Conservation (phyloP, 1,284 basidiomycete genomes). For the Trichosporon coremiiforme region DNA sequence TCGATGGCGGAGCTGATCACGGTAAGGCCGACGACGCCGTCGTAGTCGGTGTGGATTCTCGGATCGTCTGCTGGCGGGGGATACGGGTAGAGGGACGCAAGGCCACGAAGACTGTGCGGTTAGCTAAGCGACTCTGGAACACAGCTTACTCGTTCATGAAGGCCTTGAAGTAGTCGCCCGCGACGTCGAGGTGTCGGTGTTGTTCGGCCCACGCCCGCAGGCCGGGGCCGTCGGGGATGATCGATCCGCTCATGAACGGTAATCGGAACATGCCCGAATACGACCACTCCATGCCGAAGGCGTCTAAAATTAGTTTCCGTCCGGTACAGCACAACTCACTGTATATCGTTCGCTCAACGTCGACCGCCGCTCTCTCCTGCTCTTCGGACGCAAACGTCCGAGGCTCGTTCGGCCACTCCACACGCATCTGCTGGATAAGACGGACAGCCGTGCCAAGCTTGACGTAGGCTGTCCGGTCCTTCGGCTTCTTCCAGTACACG, state of each 20-base stretch:
- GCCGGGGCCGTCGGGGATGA: not conserved
- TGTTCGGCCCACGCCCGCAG: conserved; percentile 7
- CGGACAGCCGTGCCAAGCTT: conserved; percentile 38
- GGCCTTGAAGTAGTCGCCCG: conserved; percentile 17
- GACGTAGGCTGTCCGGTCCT: conserved; percentile 31
- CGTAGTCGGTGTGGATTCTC: not conserved
- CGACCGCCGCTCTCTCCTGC: conserved; percentile 3
- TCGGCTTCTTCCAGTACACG: conserved; percentile 29
- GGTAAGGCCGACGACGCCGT: not conserved
- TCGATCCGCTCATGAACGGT: conserved; percentile 1
- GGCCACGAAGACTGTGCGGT: not conserved
- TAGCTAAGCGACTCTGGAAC: not conserved
- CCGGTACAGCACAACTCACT: not conserved
- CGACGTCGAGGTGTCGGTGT: conserved; percentile 10
- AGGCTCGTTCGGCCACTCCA: conserved; percentile 21
- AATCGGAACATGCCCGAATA: conserved; percentile 16
- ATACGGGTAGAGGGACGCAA: not conserved
- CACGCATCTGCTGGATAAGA: conserved; percentile 33
- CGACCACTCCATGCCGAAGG: conserved; percentile 17
- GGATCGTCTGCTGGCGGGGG: not conserved
- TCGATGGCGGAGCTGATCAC: not conserved
- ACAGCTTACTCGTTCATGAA: conserved; percentile 2
- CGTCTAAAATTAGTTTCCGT: not conserved
- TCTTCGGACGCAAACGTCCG: conserved; percentile 1
- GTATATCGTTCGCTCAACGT: conserved; percentile 10